Conservation (phyloP, 768 basidiomycete genomes). For the Tulasnella sp. region DNA sequence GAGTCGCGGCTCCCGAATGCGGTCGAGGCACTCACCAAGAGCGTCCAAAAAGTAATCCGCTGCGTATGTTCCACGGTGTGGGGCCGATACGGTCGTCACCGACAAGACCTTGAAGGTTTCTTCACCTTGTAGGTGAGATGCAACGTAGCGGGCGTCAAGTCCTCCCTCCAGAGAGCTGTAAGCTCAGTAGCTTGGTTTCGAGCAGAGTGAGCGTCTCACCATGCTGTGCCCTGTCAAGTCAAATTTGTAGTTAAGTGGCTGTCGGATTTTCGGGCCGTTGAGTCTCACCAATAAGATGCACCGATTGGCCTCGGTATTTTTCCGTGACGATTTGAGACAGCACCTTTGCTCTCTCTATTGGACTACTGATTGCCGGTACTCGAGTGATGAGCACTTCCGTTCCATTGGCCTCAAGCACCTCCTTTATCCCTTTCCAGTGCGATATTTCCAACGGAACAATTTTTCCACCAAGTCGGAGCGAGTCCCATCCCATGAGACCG, state of each 20-base stretch:
- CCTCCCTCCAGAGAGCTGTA: slow-evolving; percentile 53
- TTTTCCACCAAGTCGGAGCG: slow-evolving; percentile 62
- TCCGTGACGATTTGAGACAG: slow-evolving; percentile 70
- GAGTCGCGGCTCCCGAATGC: slow-evolving; percentile 20
- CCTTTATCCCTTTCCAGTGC: slow-evolving; percentile 95
- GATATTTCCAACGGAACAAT: slow-evolving; percentile 75
- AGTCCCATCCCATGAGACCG: slow-evolving; percentile 83
- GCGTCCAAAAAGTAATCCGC: slow-evolving; percentile 80
- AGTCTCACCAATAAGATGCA: slow-evolving; percentile 68
- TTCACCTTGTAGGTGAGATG: slow-evolving; percentile 59
- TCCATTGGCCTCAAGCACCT: slow-evolving; percentile 81
- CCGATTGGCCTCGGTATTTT: slow-evolving; percentile 65
- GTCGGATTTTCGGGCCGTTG: slow-evolving; percentile 19
- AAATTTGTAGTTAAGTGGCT: slow-evolving; percentile 15
- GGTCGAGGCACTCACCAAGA: slow-evolving; percentile 36
- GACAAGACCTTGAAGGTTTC: slow-evolving; percentile 73
- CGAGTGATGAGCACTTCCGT: slow-evolving; percentile 85
- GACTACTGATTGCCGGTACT: slow-evolving; percentile 85
- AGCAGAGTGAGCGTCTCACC: slow-evolving; percentile 32
- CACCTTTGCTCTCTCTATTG: slow-evolving; percentile 79
- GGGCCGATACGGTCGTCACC: slow-evolving; percentile 89
- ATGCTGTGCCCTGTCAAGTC: slow-evolving; percentile 52
- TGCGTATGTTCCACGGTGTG: slow-evolving; percentile 88
- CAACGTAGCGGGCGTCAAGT: slow-evolving; percentile 80
- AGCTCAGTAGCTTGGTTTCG: not conserved